Conservation (phyloP, 768 basidiomycete species). For the Amanita rubescens region DNA sequence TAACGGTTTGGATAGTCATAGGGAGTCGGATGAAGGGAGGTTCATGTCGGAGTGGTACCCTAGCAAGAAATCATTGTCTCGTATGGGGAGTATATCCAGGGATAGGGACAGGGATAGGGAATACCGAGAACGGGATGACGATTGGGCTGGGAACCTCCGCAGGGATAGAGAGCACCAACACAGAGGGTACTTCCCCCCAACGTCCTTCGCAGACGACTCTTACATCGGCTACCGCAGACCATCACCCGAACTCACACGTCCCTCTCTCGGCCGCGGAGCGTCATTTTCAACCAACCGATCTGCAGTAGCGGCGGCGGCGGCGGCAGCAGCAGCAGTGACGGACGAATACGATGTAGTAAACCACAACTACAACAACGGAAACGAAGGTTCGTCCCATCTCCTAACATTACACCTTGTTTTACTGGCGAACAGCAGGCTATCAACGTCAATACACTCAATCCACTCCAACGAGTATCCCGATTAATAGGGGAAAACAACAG, state of each 20-base stretch:
- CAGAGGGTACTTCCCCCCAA: background rate
- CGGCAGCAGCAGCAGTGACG: background rate
- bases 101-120: too few relatives aligned
- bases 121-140: background rate
- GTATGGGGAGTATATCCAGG: background rate
- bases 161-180: background rate
- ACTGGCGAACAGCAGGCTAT: background rate
- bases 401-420: too few relatives aligned
- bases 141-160: slow-evolving; percentile 3
- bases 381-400: slow-evolving; percentile 7
- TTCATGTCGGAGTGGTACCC: background rate
- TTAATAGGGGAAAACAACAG: slow-evolving; percentile 1
- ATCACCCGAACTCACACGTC: background rate
- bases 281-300: background rate
- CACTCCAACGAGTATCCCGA: slow-evolving; percentile 2
- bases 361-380: too few relatives aligned
- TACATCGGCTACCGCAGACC: background rate
- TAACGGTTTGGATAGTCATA: background rate
- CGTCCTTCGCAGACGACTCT: slow-evolving; percentile 2
- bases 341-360: too few relatives aligned
- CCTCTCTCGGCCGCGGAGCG: background rate
- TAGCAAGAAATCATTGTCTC: background rate
- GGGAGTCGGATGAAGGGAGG: background rate
- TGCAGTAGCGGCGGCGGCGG: background rate
- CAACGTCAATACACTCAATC: background rate